phyloP scores from a whole-genome alignment of 805 yeast species.

The Cyberlindnera xishuangbannaensis region DNA sequence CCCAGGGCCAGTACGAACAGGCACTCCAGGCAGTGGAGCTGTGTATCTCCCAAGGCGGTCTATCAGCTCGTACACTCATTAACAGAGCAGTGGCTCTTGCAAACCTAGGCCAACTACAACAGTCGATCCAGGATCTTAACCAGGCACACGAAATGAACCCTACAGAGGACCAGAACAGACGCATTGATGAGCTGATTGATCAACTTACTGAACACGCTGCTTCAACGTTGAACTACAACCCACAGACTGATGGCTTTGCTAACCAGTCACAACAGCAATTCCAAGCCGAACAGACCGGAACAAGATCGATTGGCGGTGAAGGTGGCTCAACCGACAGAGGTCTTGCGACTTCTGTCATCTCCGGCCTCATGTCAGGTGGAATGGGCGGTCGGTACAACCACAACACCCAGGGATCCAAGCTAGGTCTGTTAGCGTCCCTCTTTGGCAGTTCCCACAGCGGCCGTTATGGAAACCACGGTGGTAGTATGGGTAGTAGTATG shows the following conservation, averaged over 20 bases:
- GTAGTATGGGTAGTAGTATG: conserved; percentile 10
- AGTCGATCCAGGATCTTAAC: conserved; percentile 20
- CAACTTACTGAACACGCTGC: conserved; percentile 20
- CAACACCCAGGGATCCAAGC: conserved; percentile 7
- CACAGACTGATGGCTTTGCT: conserved; percentile 15
- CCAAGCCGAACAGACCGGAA: no score
- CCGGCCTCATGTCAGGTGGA: conserved; percentile 20
- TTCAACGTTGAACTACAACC: conserved; percentile 6
- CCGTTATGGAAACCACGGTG: conserved; percentile 1
- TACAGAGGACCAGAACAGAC: conserved; percentile 9
- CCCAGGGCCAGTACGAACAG: conserved; percentile 9
- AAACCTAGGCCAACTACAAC: conserved; percentile 13
- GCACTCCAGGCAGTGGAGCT: conserved; percentile 11
- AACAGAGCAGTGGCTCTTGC: conserved; percentile 20
- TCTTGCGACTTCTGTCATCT: conserved; percentile 16
- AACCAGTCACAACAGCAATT: no score
- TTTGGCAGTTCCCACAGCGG: conserved; percentile 5
- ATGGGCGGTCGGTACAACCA: conserved; percentile 13
- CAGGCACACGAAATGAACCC: conserved; percentile 21
- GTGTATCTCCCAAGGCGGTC: conserved; percentile 16
- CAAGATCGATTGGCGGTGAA: conserved; percentile 18
- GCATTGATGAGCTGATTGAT: conserved; percentile 21
- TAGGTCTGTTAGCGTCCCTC: conserved; percentile 6
- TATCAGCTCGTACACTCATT: conserved; percentile 17
- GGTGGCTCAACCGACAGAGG: conserved; percentile 20